Evolutionary conservation across 306 rosid genomes (phyloP).

Genomic region (Cucumis cinereus): DNA sequence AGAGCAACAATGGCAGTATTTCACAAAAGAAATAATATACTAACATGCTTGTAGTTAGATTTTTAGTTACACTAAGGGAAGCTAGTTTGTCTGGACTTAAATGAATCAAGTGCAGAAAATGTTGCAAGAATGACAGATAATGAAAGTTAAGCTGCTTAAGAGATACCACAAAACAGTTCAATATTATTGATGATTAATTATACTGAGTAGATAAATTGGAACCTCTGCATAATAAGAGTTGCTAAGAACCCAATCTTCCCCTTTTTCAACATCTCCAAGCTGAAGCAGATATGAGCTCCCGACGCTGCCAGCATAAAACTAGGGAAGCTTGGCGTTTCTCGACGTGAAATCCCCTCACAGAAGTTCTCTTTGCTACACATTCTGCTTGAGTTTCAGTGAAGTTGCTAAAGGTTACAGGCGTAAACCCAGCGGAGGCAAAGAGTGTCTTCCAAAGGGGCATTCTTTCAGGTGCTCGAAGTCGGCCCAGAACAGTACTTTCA

Average conservation of each 20-base stretch:
- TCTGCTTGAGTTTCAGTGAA: slow-evolving; percentile 38
- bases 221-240: slow-evolving; percentile 30
- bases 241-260: slow-evolving; percentile 25
- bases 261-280: slow-evolving; percentile 39
- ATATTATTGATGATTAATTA: slow-evolving; percentile 24
- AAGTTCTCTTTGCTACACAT: slow-evolving; percentile 32
- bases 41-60: slow-evolving; percentile 18
- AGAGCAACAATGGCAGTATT: slow-evolving; percentile 4
- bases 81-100: slow-evolving; percentile 16
- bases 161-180: slow-evolving; percentile 27
- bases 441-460: slow-evolving; percentile 26
- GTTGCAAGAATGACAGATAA: slow-evolving; percentile 21
- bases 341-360: slow-evolving; percentile 29
- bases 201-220: slow-evolving; percentile 18
- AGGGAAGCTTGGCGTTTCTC: slow-evolving; percentile 34
- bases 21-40: slow-evolving; percentile 12
- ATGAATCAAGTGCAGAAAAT: slow-evolving; percentile 18
- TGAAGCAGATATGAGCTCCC: slow-evolving; percentile 31
- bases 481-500: slow-evolving; percentile 30
- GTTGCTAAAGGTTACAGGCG: slow-evolving; percentile 28
- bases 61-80: slow-evolving; percentile 11
- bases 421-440: slow-evolving; percentile 22
- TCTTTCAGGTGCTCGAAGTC: slow-evolving; percentile 18
- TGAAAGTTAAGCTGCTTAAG: slow-evolving; percentile 20
- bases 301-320: slow-evolving; percentile 34